Evolutionary conservation across 352 stramenopile genomes (phyloP), one percentile per base, ranked within the genome.

Genomic region (Pythium aristosporum): DNA sequence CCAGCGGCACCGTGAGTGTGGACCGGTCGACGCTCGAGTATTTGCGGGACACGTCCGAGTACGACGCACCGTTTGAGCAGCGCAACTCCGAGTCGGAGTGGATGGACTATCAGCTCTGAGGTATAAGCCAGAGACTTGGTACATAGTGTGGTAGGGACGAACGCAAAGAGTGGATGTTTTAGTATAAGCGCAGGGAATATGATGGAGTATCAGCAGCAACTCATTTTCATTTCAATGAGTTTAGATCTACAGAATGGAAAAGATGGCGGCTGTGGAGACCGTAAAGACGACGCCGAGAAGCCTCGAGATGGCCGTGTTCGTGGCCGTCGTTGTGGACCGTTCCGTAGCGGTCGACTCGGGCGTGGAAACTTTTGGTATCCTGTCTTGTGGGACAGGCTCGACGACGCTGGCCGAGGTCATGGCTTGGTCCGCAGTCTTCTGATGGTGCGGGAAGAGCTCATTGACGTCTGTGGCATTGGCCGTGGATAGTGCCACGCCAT

Each of bases 1-100:
- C 5, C 8, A 11, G 21, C n/a, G 34, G 23, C 20, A 21, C n/a
- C 36, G 5, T 30, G 5, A n/a, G 13, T 30, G 25, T 30, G n/a
- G 7, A n/a, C 8, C 34, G 36, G 18, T 57, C 51, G 20, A 57
- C 51, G 21, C 37, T 60, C 23, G 42, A 28, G 28, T 65, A 57
- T 36, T 23, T 50, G 12, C 61, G 61, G 10, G 61, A 67, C 52
- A 67, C 61, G 15, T 67, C 61, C 52, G 61, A 67, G 52, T 57
- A 36, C 53, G 16, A 51, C 28, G 47, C 44, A 23, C 53, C 61
- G 51, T 67, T 62, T 37, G n/a, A 32, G 3, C n/a, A 53, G 13
- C 61, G 61, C 32, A 44, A 67, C 41, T 67, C 61, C 52, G 61
- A 67, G 61, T 61, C 53, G 4, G 51, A 62, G 2, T 60, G 47